Percentiles rank a stretch among this genome's conserved stretches.
phyloP scores from a whole-genome alignment of 1,139 yeast species.

The Geotrichum armillariae region DNA sequence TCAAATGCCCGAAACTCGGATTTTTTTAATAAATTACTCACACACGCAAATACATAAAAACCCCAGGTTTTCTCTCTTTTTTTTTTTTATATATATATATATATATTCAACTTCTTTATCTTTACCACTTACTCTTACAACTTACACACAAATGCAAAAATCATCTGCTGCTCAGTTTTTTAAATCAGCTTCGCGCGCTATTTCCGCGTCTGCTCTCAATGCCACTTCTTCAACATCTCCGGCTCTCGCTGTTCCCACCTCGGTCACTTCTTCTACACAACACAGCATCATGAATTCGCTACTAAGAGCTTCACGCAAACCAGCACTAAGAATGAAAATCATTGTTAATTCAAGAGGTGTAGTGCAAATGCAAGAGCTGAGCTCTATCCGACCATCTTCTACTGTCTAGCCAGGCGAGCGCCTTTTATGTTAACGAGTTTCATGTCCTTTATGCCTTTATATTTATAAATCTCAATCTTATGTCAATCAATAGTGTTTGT shows the following conservation, averaged over 20 bases:
- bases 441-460: not conserved
- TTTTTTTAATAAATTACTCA: too few species aligned
- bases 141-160: too few species aligned
- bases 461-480: too few species aligned
- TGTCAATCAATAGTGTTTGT: not conserved
- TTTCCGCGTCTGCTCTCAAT: conserved; percentile 2
- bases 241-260: not conserved
- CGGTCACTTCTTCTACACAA: not conserved
- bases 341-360: conserved; percentile 16
- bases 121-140: too few species aligned
- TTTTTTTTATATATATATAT: too few species aligned
- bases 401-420: not conserved
- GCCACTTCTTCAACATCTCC: not conserved
- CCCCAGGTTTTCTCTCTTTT: too few species aligned
- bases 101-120: too few species aligned
- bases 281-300: not conserved
- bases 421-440: not conserved
- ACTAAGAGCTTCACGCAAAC: not conserved
- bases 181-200: conserved; percentile 13
- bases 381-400: conserved; percentile 6
- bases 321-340: conserved; percentile 18
- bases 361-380: conserved; percentile 16
- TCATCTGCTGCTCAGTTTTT: conserved; percentile 1
- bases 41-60: too few species aligned
- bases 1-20: too few species aligned